Evolutionary conservation across 257 asterid species (phyloP).

Genomic region (Plantago ovata): DNA sequence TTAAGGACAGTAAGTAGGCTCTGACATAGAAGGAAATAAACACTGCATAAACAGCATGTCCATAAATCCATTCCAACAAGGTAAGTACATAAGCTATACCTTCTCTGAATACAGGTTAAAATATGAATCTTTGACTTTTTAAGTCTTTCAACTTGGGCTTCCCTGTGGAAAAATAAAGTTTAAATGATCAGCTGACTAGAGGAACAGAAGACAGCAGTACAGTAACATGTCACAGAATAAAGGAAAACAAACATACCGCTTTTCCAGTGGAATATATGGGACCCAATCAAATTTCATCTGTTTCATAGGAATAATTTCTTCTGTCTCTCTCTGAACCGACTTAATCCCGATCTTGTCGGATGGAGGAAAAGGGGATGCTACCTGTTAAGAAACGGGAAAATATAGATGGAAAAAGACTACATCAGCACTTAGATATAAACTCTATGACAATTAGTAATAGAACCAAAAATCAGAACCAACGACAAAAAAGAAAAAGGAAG

Average conservation of each 20-base stretch:
- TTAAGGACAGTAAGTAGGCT: background rate
- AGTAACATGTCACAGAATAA: constrained; percentile 7
- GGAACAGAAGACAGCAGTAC: constrained; percentile 7
- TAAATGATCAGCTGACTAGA: constrained; percentile 18
- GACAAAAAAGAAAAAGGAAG: background rate
- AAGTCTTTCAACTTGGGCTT: constrained; percentile 87
- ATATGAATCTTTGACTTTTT: constrained; percentile 76
- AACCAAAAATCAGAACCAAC: background rate
- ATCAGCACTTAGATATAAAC: background rate
- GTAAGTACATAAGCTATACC: constrained; percentile 34
- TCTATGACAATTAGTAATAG: background rate
- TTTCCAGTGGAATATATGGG: constrained; percentile 84
- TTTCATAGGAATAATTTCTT: constrained; percentile 93
- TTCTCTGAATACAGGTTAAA: constrained; percentile 81
- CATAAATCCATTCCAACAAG: constrained; percentile 10
- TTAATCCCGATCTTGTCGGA: constrained; percentile 95
- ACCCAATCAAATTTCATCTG: constrained; percentile 99
- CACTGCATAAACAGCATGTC: background rate
- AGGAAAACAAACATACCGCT: constrained; percentile 39
- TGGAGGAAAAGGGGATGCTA: constrained; percentile 94
- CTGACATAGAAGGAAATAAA: constrained; percentile 4
- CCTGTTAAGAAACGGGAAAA: constrained; percentile 38
- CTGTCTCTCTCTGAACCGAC: constrained; percentile 91
- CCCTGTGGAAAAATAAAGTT: constrained; percentile 43
- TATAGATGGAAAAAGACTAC: constrained; percentile 13